Conservation (phyloP, 139 green algal species). For the Closterium sp. region DNA sequence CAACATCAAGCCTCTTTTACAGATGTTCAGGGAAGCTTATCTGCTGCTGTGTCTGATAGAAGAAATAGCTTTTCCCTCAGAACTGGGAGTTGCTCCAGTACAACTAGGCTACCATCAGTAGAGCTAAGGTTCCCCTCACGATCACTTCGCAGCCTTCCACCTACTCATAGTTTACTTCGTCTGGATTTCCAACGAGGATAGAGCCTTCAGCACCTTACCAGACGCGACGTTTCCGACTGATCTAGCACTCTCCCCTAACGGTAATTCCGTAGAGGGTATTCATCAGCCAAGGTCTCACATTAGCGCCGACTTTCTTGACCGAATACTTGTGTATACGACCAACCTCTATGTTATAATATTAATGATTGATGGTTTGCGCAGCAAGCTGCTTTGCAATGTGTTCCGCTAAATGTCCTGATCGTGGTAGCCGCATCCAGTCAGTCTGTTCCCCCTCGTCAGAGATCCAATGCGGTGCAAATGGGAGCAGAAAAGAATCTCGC, state of each 20-base stretch:
- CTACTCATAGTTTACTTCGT: not conserved
- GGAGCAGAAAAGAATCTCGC: not conserved
- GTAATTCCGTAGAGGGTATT: not conserved
- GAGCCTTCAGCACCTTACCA: not conserved
- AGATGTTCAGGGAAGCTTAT: too few species aligned
- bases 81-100: too few species aligned
- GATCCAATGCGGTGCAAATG: not conserved
- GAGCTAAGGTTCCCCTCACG: not conserved
- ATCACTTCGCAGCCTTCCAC: not conserved
- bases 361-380: not conserved
- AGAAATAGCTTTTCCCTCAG: too few species aligned
- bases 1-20: not conserved
- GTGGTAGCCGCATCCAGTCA: not conserved
- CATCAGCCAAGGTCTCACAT: not conserved
- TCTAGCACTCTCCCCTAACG: not conserved
- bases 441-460: not conserved
- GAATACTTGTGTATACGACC: too few species aligned
- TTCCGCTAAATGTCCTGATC: not conserved
- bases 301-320: not conserved
- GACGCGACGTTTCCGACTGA: not conserved
- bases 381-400: not conserved
- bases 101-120: too few species aligned
- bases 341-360: not conserved
- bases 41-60: too few species aligned
- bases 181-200: not conserved